Percentiles rank a stretch among this genome's conserved stretches.
Conservation (phyloP, 352 stramenopile genomes). For the Phytophthora lateralis region DNA sequence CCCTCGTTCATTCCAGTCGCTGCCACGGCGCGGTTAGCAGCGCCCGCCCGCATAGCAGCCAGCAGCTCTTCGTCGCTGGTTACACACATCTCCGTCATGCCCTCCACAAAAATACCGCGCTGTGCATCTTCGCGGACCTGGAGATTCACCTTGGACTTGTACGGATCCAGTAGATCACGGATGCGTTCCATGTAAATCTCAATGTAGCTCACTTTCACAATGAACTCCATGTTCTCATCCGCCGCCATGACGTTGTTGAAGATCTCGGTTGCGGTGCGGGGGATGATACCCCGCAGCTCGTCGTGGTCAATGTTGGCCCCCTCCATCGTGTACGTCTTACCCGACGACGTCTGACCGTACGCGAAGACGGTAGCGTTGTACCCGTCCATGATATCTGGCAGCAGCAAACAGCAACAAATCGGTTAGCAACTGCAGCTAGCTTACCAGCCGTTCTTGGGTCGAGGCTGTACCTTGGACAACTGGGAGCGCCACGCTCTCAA, state of each 20-base stretch:
- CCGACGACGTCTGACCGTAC: conserved; percentile 91
- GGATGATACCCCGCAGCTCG: conserved; percentile 88
- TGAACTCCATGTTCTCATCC: conserved; percentile 93
- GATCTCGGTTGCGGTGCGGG: conserved; percentile 86
- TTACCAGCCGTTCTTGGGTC: no score
- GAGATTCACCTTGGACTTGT: conserved; percentile 92
- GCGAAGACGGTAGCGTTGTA: conserved; percentile 96
- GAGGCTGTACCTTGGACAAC: conserved; percentile 82
- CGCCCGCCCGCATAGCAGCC: conserved; percentile 81
- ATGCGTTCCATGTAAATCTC: conserved; percentile 98
- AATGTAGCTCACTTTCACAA: conserved; percentile 93
- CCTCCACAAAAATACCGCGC: conserved; percentile 93
- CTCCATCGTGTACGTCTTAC: conserved; percentile 51
- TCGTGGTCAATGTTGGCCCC: conserved; percentile 82
- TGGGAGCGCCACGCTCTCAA: conserved; percentile 86
- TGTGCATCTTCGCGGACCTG: conserved; percentile 90
- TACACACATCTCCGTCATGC: conserved; percentile 94
- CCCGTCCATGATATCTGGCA: conserved; percentile 87
- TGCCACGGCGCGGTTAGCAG: conserved; percentile 83
- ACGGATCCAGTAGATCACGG: conserved; percentile 91
- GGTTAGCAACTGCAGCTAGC: conserved; percentile 1
- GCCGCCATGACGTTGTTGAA: conserved; percentile 88
- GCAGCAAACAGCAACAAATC: conserved; percentile 2
- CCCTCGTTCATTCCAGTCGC: conserved; percentile 95
- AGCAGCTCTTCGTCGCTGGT: conserved; percentile 91